Evolutionary conservation across 1,284 basidiomycete genomes (phyloP).

Genomic region (Binderoboletus segoi): DNA sequence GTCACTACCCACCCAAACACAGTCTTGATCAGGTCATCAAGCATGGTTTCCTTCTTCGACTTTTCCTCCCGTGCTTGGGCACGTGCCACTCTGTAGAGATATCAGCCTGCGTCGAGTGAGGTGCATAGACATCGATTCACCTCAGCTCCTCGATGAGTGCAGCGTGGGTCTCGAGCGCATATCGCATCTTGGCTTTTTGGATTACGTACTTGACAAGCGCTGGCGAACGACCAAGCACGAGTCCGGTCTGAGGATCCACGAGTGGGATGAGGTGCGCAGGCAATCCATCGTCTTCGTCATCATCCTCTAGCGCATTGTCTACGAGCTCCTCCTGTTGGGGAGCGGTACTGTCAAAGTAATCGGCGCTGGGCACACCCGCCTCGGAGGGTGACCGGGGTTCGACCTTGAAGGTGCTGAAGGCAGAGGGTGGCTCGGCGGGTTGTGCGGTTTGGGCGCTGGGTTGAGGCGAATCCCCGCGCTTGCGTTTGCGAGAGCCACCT

Average conservation of each 20-base stretch:
- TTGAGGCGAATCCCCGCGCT: constrained; percentile 46
- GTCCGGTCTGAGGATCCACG: constrained; percentile 55
- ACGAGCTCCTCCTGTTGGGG: constrained; percentile 22
- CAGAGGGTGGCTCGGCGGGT: constrained; percentile 34
- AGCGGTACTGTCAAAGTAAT: constrained; percentile 32
- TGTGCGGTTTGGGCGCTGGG: constrained; percentile 30
- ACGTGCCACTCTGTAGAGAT: constrained; percentile 39
- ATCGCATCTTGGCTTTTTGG: constrained; percentile 74
- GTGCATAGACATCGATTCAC: constrained; percentile 9
- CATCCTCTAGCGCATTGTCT: constrained; percentile 29
- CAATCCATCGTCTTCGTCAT: constrained; percentile 45
- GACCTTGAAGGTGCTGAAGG: constrained; percentile 66
- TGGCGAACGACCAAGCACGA: constrained; percentile 61
- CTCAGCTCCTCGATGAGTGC: constrained; percentile 64
- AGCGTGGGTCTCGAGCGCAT: constrained; percentile 63
- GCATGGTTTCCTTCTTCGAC: constrained; percentile 55
- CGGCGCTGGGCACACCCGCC: constrained; percentile 24
- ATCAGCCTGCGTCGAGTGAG: neutral
- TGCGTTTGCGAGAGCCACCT: constrained; percentile 68
- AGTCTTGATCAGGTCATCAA: constrained; percentile 53
- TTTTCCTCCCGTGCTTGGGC: constrained; percentile 53
- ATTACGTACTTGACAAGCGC: constrained; percentile 71
- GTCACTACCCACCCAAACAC: constrained; percentile 52
- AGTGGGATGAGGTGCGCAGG: constrained; percentile 53
- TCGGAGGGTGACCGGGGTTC: constrained; percentile 54